These are phyloP conservation scores for Suhomyces wounanorum DNA, from an alignment of 1,139 yeast genomes.

Conservation along the genomic window DNA sequence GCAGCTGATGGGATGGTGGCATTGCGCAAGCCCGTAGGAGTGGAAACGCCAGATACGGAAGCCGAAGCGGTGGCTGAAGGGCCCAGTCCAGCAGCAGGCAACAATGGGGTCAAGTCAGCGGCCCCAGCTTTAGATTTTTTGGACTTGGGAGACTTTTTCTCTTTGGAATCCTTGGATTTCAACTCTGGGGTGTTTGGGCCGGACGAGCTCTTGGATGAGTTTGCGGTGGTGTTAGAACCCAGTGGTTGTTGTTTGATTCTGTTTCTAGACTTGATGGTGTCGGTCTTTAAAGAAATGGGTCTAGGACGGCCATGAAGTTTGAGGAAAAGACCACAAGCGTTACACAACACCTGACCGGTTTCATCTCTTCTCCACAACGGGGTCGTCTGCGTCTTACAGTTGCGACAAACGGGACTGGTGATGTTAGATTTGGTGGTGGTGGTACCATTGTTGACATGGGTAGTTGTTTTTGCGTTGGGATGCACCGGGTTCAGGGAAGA, in stretches of 20 bases:
- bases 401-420: constrained; percentile 76
- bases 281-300: constrained; percentile 88
- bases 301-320: constrained; percentile 91
- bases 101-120: constrained; percentile 32
- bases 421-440: constrained; percentile 52
- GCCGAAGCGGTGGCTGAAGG: constrained; percentile 11
- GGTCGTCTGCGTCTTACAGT: constrained; percentile 89
- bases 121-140: constrained; percentile 24
- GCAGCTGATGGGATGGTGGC: constrained; percentile 9
- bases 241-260: constrained; percentile 57
- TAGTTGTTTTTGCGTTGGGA: constrained; percentile 32
- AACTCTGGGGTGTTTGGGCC: constrained; percentile 51
- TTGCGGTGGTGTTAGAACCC: constrained; percentile 17
- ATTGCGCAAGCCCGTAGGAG: constrained; percentile 8
- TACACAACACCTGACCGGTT: constrained; percentile 88
- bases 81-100: constrained; percentile 25
- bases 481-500: constrained; percentile 20
- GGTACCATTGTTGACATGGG: constrained; percentile 46
- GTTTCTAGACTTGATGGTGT: constrained; percentile 87
- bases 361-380: constrained; percentile 96
- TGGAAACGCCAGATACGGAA: constrained; percentile 9
- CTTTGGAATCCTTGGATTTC: constrained; percentile 38
- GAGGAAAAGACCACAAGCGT: constrained; percentile 91
- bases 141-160: constrained; percentile 37
- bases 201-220: constrained; percentile 26